phyloP scores from a whole-genome alignment of 2,329 filamentous ascomycete species.

The Cytospora mali region DNA sequence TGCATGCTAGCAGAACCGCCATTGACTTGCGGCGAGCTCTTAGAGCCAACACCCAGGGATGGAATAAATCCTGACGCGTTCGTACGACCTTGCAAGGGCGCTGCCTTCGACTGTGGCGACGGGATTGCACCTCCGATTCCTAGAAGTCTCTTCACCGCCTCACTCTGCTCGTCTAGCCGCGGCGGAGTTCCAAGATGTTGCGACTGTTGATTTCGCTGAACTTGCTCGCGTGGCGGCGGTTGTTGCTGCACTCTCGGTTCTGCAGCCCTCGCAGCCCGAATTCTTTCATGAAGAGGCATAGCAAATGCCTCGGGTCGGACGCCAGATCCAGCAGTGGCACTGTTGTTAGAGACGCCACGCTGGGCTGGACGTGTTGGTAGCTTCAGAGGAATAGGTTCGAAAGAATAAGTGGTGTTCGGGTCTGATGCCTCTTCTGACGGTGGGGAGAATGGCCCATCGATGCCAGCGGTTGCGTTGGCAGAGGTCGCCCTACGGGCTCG shows the following conservation, averaged over 20 bases:
- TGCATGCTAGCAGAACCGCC: not conserved
- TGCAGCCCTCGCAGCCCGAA: slow-evolving; percentile 1
- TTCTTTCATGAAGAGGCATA: slow-evolving; percentile 16
- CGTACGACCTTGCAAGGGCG: slow-evolving; percentile 1
- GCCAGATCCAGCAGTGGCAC: slow-evolving; percentile 5
- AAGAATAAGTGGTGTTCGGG: slow-evolving; percentile 32
- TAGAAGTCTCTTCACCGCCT: slow-evolving; percentile 24
- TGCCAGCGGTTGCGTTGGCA: slow-evolving; percentile 44
- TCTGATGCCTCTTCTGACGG: slow-evolving; percentile 39
- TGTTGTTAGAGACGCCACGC: slow-evolving; percentile 31
- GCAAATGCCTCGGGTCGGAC: slow-evolving; percentile 9
- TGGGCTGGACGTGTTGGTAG: slow-evolving; percentile 34
- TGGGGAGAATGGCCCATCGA: slow-evolving; percentile 55
- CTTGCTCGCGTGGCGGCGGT: slow-evolving; percentile 2
- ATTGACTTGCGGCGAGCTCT: slow-evolving; percentile 17
- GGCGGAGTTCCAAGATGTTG: slow-evolving; percentile 19
- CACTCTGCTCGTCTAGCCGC: slow-evolving; percentile 18
- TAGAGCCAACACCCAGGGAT: slow-evolving; percentile 1
- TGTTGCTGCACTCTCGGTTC: slow-evolving; percentile 7
- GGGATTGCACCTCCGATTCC: slow-evolving; percentile 8
- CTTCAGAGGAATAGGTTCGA: slow-evolving; percentile 29
- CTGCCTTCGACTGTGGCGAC: not conserved
- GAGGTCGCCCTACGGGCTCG: slow-evolving; percentile 58
- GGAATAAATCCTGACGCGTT: not conserved
- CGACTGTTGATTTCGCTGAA: not conserved